A percentile compares a stretch with the other conserved stretches of the same genome.
These are phyloP conservation scores for Starmerella powellii DNA, from an alignment of 805 yeast genomes.

Conservation along the genomic window DNA sequence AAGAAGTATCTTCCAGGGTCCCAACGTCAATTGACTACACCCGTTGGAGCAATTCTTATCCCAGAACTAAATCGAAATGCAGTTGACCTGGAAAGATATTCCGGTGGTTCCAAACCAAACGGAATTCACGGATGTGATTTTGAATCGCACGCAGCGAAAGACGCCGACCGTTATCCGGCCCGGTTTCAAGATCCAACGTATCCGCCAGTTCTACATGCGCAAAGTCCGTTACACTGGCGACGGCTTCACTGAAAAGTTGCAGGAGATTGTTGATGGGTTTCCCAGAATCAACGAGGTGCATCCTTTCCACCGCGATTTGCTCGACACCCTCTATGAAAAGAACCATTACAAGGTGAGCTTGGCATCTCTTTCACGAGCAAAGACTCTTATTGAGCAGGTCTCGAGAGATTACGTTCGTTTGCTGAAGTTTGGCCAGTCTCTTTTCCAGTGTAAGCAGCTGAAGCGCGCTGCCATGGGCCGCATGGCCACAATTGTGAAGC, in stretches of 20 bases:
- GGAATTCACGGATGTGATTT: slow-evolving; percentile 90
- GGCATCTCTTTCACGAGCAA: slow-evolving; percentile 90
- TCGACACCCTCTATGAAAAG: slow-evolving; percentile 96
- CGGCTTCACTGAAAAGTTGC: slow-evolving; percentile 87
- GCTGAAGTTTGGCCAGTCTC: slow-evolving; percentile 91
- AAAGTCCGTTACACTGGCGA: slow-evolving; percentile 93
- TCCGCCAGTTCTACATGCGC: slow-evolving; percentile 95
- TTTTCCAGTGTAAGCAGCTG: slow-evolving; percentile 96
- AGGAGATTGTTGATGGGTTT: slow-evolving; percentile 73
- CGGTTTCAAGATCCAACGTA: slow-evolving; percentile 92
- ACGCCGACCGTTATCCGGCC: slow-evolving; percentile 98
- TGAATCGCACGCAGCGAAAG: slow-evolving; percentile 95
- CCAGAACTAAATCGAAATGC: no score
- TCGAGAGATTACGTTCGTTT: slow-evolving; percentile 89
- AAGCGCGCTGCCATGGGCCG: slow-evolving; percentile 98
- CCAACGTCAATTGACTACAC: no score
- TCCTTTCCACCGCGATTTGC: slow-evolving; percentile 95
- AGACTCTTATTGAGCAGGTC: slow-evolving; percentile 87
- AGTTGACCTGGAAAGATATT: slow-evolving; percentile 95
- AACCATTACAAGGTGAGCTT: slow-evolving; percentile 94
- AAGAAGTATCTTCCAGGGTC: not conserved
- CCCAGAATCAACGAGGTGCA: slow-evolving; percentile 96
- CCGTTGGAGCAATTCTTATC: no score
- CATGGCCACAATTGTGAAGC: slow-evolving; percentile 96
- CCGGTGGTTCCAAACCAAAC: slow-evolving; percentile 87